Evolutionary conservation across 108 stramenopile species (phyloP).

Genomic region (Phaeodactylum tricornutum): DNA sequence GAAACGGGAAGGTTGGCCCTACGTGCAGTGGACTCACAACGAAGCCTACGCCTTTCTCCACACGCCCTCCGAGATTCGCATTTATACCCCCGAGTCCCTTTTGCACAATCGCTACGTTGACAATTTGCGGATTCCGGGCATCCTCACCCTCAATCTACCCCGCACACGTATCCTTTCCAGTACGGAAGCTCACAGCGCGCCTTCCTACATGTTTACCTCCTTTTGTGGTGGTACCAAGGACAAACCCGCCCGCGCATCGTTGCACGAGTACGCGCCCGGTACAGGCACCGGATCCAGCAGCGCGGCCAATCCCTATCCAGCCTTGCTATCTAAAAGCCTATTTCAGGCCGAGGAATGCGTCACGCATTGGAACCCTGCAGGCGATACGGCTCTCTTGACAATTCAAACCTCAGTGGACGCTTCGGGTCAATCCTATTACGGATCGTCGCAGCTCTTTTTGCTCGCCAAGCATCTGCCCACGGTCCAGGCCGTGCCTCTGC

Average conservation of each 20-base stretch:
- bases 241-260: slow-evolving; percentile 71
- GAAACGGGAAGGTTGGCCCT: slow-evolving; percentile 66
- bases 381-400: slow-evolving; percentile 65
- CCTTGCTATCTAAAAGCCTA: slow-evolving; percentile 57
- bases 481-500: slow-evolving; percentile 57
- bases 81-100: slow-evolving; percentile 40
- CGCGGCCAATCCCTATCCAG: slow-evolving; percentile 33
- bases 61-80: slow-evolving; percentile 62
- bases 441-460: slow-evolving; percentile 82
- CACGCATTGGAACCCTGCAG: slow-evolving; percentile 68
- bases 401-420: slow-evolving; percentile 89
- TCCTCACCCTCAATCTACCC: slow-evolving; percentile 49
- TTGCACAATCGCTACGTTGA: slow-evolving; percentile 30
- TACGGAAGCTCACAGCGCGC: not conserved
- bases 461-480: slow-evolving; percentile 44
- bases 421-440: slow-evolving; percentile 91
- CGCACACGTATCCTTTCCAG: slow-evolving; percentile 4
- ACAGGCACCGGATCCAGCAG: slow-evolving; percentile 4
- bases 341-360: slow-evolving; percentile 71
- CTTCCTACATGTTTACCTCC: slow-evolving; percentile 47
- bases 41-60: slow-evolving; percentile 61
- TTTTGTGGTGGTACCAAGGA: slow-evolving; percentile 84
- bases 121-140: slow-evolving; percentile 44
- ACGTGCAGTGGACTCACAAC: slow-evolving; percentile 86
- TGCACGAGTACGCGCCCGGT: slow-evolving; percentile 47